Evolutionary conservation across 768 basidiomycete genomes (phyloP).

Genomic region (Tubosaeta sp.): DNA sequence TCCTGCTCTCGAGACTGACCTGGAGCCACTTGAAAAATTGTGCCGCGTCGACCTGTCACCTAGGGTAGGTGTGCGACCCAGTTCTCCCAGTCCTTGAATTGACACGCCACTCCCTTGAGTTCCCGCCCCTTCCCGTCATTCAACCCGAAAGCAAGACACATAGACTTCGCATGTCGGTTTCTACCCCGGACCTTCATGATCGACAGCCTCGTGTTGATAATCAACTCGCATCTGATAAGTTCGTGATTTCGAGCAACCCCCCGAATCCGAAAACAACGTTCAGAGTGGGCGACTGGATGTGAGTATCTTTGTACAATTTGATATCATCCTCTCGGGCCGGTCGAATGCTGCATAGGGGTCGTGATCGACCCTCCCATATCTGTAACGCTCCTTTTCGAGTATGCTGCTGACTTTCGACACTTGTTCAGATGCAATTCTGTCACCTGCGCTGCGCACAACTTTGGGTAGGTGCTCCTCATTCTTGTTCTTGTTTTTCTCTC

Average conservation of each 20-base stretch:
- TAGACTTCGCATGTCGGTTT: constrained; percentile 33
- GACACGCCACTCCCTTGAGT: constrained; percentile 2
- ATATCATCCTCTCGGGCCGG: constrained; percentile 10
- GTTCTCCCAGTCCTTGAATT: background rate
- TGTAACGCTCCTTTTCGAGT: constrained; percentile 3
- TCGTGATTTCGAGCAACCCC: constrained; percentile 63
- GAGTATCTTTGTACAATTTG: constrained; percentile 33
- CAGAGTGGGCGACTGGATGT: constrained; percentile 76
- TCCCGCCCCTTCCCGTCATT: constrained; percentile 21
- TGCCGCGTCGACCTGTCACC: constrained; percentile 38
- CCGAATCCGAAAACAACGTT: constrained; percentile 67
- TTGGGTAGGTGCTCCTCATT: constrained; percentile 55
- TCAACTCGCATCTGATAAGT: constrained; percentile 30
- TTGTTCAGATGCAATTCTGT: constrained; percentile 56
- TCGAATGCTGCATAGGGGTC: constrained; percentile 10
- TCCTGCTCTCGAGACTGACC: constrained; percentile 58
- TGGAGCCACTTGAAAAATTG: constrained; percentile 58
- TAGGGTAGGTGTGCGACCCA: constrained; percentile 15
- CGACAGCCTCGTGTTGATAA: constrained; percentile 1
- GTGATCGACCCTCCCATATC: constrained; percentile 9
- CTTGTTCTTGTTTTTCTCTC: constrained; percentile 1
- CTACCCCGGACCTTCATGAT: constrained; percentile 31
- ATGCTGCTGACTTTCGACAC: constrained; percentile 5
- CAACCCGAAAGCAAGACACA: constrained; percentile 15
- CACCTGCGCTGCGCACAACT: constrained; percentile 79